Percentiles rank a stretch among this genome's conserved stretches.
phyloP scores from a whole-genome alignment of 2,329 filamentous ascomycete species.

The Aspergillus sp. region DNA sequence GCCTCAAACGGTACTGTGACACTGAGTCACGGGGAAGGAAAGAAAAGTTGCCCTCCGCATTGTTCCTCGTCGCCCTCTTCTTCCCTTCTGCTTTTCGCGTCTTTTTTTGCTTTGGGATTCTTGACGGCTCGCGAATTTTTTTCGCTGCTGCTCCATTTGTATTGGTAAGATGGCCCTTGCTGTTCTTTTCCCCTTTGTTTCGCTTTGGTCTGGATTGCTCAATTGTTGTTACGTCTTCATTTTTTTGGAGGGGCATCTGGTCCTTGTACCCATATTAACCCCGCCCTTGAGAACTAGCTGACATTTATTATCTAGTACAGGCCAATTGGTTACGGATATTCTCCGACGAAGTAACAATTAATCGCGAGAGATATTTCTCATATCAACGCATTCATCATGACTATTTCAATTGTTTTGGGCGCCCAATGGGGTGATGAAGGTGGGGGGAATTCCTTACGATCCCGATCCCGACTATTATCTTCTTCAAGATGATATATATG shows the following conservation, averaged over 20 bases:
- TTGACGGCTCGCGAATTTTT: slow-evolving; percentile 19
- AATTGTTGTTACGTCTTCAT: too few relatives aligned
- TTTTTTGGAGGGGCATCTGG: too few relatives aligned
- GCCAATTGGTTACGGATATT: too few relatives aligned
- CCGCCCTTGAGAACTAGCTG: too few relatives aligned
- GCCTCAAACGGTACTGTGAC: too few relatives aligned
- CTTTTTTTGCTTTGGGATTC: slow-evolving; percentile 21
- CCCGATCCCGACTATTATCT: too few relatives aligned
- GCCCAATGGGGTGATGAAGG: slow-evolving; percentile 48
- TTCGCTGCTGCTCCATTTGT: slow-evolving; percentile 21
- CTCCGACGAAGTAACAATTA: too few relatives aligned
- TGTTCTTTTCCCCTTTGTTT: too few relatives aligned
- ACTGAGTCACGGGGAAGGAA: not conserved
- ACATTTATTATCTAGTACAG: too few relatives aligned
- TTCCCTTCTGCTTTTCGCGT: not conserved
- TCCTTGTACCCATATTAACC: too few relatives aligned
- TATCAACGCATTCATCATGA: slow-evolving; percentile 17
- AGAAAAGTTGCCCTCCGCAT: not conserved
- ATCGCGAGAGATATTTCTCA: too few relatives aligned
- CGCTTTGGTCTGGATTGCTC: too few relatives aligned
- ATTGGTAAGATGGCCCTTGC: not conserved
- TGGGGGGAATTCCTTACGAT: slow-evolving; percentile 7
- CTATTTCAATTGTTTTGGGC: slow-evolving; percentile 41
- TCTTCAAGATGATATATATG: slow-evolving; percentile 1
- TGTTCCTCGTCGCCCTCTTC: not conserved